Evolutionary conservation across 2,329 filamentous ascomycete genomes (phyloP), one percentile per base, ranked within the genome.

Genomic region (Aspergillus japonicus): DNA sequence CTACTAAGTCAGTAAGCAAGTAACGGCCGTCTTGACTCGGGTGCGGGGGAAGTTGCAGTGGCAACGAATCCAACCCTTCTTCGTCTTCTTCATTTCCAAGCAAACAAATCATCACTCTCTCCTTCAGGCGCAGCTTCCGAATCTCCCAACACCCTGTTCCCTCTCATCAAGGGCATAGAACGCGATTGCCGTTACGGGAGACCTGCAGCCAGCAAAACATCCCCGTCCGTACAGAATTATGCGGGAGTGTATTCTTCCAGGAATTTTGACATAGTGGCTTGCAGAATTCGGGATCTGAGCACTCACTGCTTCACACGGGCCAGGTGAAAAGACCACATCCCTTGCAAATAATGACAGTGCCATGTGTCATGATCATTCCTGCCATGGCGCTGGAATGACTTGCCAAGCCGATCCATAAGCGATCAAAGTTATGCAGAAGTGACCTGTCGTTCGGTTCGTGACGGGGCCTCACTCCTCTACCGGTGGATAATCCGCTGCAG

Each of bases 21-120:
- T 29, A 44, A 44, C 39, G 39, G 39, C 39, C 39, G 39, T 16
- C 39, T 7, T 44, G 39, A 44, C 39, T 44, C 39, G 39, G 39
- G 16, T 67, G 66, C 64, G 66, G 65, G 65, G 64, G 58, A 66
- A 63, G 35, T 48, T 52, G 21, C 21, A 21, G 21, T 21, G 53
- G 57, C 24, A 47, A 12, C 31, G 29, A 23, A 47, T 54, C 59
- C 52, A 44, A 54, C 59, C 56, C 55, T 57, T 48, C 39, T 57
- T 58, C 44, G 14, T 33, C 19, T 23, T 19, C 31, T 39, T 42
- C 48, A 44, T 42, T n/a, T 31, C 50, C 39, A 44, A 44, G 39
- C 39, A 44, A 44, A 44, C 39, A 44, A 44, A 19, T 44, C 6
- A 16, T 16, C 14, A 44, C 39, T 44, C 16, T 29, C 26, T 29